Evolutionary conservation across 2,329 filamentous ascomycete species (phyloP), one percentile per base, ranked within the genome.

Genomic region (Fusarium kyushuense): DNA sequence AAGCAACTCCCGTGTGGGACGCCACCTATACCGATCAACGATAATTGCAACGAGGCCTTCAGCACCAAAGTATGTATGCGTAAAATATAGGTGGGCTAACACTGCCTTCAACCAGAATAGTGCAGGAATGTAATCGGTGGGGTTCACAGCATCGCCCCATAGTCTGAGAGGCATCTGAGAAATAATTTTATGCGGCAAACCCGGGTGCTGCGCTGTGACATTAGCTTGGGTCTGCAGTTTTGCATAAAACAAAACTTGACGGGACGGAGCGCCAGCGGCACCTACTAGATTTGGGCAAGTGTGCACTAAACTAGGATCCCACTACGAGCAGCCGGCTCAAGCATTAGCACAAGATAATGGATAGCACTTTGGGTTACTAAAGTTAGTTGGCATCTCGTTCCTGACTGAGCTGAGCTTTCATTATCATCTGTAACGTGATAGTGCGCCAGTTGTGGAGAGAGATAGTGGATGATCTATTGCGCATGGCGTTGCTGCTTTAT

Each of bases 121-220:
- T 61, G 59, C 63, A 53, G 40, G 16, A 30, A 59, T 23, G 47
- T 33, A 32, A 27, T 30, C 42, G 13, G 47, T 62, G 30, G 35
- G 30, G 45, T 56, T 45, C 5, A 30, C 27, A 30, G 61, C 54
- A 70, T 48, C 52, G 61, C 48, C 57, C 62, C 63, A 47, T 36
- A 13, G 21, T 25, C 45, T n/a, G 45, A 10, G 29, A 13, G 36
- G 23, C 45, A 46, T 23, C 19, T 41, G 38, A 69, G 58, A 53
- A 68, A 62, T 69, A 62, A 66, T 74, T 74, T 75, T 74, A 75
- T 75, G 73, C 73, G 72, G 71, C 58, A 71, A 74, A 48, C 71
- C 66, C 72, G 70, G 59, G 62, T 58, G 45, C 29, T 58, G 45
- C 36, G 36, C 53, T 58, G 45, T 61, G 62, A 65, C 63, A 49